These are phyloP conservation scores for Leccinum uliginosum DNA, from an alignment of 768 basidiomycete species.

Conservation along the genomic window DNA sequence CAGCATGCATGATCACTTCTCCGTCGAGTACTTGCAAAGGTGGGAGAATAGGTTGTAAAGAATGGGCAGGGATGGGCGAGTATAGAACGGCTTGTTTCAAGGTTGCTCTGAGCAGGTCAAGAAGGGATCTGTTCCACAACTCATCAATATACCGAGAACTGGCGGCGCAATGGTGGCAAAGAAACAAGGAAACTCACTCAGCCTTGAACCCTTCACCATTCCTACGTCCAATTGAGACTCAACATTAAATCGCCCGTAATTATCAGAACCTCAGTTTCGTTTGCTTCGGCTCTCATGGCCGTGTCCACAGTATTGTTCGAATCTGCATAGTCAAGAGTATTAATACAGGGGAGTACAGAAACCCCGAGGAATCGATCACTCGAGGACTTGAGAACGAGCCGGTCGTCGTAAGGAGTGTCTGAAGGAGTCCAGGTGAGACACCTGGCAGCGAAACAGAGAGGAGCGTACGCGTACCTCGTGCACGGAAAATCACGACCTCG, in stretches of 20 bases:
- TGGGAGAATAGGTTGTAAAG: constrained; percentile 75
- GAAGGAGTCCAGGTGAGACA: neutral
- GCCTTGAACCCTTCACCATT: constrained; percentile 54
- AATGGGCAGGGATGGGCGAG: constrained; percentile 70
- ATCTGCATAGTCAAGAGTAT: constrained; percentile 19
- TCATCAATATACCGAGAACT: neutral
- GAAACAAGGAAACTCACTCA: constrained; percentile 43
- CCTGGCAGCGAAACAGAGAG: neutral
- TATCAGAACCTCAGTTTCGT: constrained; percentile 21
- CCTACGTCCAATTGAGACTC: constrained; percentile 59
- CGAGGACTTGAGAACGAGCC: constrained; percentile 64
- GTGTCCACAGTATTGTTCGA: constrained; percentile 7
- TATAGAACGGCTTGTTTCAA: constrained; percentile 83
- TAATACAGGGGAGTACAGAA: constrained; percentile 39
- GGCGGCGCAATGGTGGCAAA: neutral
- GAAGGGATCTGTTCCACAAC: constrained; percentile 51
- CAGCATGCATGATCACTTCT: constrained; percentile 75
- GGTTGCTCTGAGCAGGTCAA: constrained; percentile 68
- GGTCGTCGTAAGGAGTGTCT: constrained; percentile 71
- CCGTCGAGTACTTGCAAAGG: constrained; percentile 62
- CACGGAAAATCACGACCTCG: constrained; percentile 69
- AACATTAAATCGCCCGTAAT: constrained; percentile 69
- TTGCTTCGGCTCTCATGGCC: constrained; percentile 3
- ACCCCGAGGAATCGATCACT: constrained; percentile 69
- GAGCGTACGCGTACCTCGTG: constrained; percentile 43